Evolutionary conservation across 169 alveolate genomes (phyloP).

Genomic region (Plasmodium gaboni): DNA sequence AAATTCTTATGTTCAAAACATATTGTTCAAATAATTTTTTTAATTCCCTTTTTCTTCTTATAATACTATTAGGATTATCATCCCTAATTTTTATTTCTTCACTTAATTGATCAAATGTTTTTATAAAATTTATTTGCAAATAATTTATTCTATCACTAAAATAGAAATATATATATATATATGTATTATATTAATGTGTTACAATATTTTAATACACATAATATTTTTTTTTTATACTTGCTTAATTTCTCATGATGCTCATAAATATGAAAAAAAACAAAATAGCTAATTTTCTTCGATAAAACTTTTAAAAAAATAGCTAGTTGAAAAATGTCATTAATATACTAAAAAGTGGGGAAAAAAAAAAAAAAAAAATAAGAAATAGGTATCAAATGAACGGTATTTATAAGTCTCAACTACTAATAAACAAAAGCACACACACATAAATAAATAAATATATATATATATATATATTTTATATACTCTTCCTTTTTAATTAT

Average conservation of each 20-base stretch:
- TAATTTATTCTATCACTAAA: slow-evolving; percentile 29
- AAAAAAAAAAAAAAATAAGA: not conserved
- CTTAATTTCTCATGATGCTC: slow-evolving; percentile 5
- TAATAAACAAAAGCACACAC: not conserved
- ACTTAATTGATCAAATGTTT: slow-evolving; percentile 23
- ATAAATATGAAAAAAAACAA: slow-evolving; percentile 25
- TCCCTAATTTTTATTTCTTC: slow-evolving; percentile 20
- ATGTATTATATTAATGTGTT: too few relatives aligned
- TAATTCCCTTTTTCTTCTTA: slow-evolving; percentile 27
- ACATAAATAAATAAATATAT: not conserved
- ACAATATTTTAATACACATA: too few relatives aligned
- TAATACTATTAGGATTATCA: not conserved
- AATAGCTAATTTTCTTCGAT: slow-evolving; percentile 37
- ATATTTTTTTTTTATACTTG: slow-evolving; percentile 32
- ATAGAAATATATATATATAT: not conserved
- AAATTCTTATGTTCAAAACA: slow-evolving; percentile 15
- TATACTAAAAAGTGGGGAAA: not conserved
- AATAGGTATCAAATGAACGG: not conserved
- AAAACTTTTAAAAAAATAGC: slow-evolving; percentile 28
- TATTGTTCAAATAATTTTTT: slow-evolving; percentile 25
- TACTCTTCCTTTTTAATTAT: too few relatives aligned
- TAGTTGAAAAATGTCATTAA: slow-evolving; percentile 3
- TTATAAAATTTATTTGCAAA: slow-evolving; percentile 18
- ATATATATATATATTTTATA: not conserved
- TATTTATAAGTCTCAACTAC: too few relatives aligned